A percentile compares a stretch with the other conserved stretches of the same genome.
Evolutionary conservation across 1,139 yeast species (phyloP).

Genomic region (Yamadazyma atmosphaerica): DNA sequence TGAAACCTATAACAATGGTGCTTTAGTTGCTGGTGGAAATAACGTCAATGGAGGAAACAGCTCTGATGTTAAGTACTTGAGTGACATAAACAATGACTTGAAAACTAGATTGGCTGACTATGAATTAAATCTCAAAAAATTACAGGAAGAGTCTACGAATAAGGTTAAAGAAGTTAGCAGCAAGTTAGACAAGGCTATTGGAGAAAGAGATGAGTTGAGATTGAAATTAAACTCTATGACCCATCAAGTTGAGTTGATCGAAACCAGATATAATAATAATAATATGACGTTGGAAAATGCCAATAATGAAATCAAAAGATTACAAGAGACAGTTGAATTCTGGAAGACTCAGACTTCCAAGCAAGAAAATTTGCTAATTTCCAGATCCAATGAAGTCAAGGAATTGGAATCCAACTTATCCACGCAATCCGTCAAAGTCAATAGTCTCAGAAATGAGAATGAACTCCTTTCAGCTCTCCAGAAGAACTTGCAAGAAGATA

Average conservation of each 20-base stretch:
- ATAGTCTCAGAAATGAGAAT: constrained; percentile 57
- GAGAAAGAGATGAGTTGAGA: constrained; percentile 32
- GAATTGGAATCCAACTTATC: constrained; percentile 55
- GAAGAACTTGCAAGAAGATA: constrained; percentile 54
- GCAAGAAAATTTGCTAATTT: constrained; percentile 54
- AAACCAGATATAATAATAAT: constrained; percentile 31
- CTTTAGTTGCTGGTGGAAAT: constrained; percentile 2
- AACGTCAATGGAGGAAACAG: constrained; percentile 6
- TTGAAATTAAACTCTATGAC: constrained; percentile 30
- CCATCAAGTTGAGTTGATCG: constrained; percentile 35
- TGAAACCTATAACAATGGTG: constrained; percentile 2
- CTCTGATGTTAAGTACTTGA: constrained; percentile 25
- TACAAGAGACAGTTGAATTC: constrained; percentile 42
- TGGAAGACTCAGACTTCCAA: constrained; percentile 56
- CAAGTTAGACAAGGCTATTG: constrained; percentile 26
- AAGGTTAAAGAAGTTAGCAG: constrained; percentile 26
- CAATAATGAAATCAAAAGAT: constrained; percentile 47
- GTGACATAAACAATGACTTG: constrained; percentile 30
- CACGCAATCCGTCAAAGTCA: constrained; percentile 45
- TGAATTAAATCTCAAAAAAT: constrained; percentile 29
- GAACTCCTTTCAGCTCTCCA: constrained; percentile 51
- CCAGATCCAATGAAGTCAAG: constrained; percentile 57
- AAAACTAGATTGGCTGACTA: constrained; percentile 27
- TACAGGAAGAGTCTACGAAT: constrained; percentile 27
- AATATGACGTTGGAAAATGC: constrained; percentile 44